A percentile compares a stretch with the other conserved stretches of the same genome.
Conservation (phyloP, 1,284 basidiomycete genomes). For the Fistulina hepatica region DNA sequence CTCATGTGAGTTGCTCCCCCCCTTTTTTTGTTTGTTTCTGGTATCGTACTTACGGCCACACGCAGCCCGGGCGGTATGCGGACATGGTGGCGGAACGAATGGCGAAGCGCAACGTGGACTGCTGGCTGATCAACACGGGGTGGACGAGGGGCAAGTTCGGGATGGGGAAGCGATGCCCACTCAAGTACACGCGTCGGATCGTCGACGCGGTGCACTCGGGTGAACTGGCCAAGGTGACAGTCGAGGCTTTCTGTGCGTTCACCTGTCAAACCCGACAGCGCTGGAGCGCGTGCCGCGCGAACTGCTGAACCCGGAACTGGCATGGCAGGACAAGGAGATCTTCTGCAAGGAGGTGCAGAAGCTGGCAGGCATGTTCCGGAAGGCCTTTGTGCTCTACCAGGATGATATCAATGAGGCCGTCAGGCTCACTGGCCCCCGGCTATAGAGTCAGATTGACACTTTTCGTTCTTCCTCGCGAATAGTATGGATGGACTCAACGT, state of each 20-base stretch:
- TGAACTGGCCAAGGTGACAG: conserved; percentile 79
- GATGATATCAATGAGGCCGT: conserved; percentile 73
- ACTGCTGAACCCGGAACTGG: conserved; percentile 75
- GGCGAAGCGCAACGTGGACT: conserved; percentile 84
- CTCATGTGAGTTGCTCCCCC: conserved; percentile 50
- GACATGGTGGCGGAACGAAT: conserved; percentile 96
- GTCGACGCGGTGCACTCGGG: conserved; percentile 97
- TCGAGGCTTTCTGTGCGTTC: conserved; percentile 76
- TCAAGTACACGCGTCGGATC: conserved; percentile 93
- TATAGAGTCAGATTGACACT: conserved; percentile 18
- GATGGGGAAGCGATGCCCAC: conserved; percentile 82
- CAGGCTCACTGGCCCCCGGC: conserved; percentile 62
- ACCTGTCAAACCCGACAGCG: conserved; percentile 69
- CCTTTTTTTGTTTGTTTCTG: conserved; percentile 2
- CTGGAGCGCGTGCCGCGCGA: conserved; percentile 82
- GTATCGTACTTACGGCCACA: conserved; percentile 23
- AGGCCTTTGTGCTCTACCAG: conserved; percentile 86
- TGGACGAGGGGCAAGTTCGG: conserved; percentile 97
- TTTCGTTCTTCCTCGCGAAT: too few relatives aligned
- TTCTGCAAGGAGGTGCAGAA: conserved; percentile 80
- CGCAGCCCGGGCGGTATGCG: conserved; percentile 86
- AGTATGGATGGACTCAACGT: too few relatives aligned
- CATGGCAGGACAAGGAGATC: conserved; percentile 80
- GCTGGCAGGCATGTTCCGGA: conserved; percentile 85
- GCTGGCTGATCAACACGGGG: conserved; percentile 99